These are phyloP conservation scores for Globisporangium megalacanthum DNA, from an alignment of 352 stramenopile species.

Conservation along the genomic window DNA sequence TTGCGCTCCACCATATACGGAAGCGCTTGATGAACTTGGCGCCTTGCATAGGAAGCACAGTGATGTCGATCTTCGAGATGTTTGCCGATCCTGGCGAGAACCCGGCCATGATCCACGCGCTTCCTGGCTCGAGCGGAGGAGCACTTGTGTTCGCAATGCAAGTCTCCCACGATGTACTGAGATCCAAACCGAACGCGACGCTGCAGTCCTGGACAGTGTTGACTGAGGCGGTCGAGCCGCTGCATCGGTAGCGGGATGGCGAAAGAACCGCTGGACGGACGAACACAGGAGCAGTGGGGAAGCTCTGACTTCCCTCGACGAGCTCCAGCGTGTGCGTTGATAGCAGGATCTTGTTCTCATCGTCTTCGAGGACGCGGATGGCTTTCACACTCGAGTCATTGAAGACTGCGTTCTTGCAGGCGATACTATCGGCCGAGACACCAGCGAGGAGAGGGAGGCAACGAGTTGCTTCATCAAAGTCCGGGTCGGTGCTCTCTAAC, in stretches of 20 bases:
- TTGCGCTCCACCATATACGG: constrained; percentile 39
- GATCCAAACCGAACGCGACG: constrained; percentile 11
- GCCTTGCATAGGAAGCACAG: constrained; percentile 32
- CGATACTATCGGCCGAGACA: background rate
- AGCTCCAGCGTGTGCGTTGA: constrained; percentile 34
- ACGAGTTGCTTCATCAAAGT: constrained; percentile 33
- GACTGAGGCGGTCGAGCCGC: constrained; percentile 16
- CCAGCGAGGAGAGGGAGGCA: constrained; percentile 11
- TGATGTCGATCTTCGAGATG: constrained; percentile 32
- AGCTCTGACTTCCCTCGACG: constrained; percentile 48
- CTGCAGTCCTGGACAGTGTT: constrained; percentile 9
- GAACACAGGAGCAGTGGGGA: constrained; percentile 31
- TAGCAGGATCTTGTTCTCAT: constrained; percentile 55
- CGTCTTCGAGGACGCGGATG: constrained; percentile 49
- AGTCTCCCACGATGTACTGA: constrained; percentile 21
- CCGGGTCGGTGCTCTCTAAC: constrained; percentile 32
- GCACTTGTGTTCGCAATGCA: constrained; percentile 35
- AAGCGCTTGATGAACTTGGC: constrained; percentile 41
- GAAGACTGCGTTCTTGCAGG: constrained; percentile 33
- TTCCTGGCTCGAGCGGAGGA: constrained; percentile 24
- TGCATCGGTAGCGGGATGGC: constrained; percentile 29
- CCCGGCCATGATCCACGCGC: constrained; percentile 49
- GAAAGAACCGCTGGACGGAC: constrained; percentile 20
- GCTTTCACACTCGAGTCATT: constrained; percentile 45
- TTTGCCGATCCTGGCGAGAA: constrained; percentile 26